These are phyloP conservation scores for Atalantia buxifolia DNA, from an alignment of 345 rosid genomes.

Conservation along the genomic window DNA sequence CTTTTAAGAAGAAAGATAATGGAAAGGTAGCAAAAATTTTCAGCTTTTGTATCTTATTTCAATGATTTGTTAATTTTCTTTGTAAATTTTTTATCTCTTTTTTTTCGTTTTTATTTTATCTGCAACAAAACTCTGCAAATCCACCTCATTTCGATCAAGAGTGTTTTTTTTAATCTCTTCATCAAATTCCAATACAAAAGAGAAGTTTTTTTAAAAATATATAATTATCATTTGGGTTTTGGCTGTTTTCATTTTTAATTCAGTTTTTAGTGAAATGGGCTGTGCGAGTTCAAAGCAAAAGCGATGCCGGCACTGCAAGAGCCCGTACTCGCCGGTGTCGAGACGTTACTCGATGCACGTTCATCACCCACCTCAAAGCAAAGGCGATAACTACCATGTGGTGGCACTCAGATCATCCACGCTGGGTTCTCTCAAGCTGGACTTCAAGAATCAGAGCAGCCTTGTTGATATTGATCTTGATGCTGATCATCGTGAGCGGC, in stretches of 20 bases:
- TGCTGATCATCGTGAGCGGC: not conserved
- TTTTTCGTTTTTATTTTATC: not conserved
- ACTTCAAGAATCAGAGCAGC: conserved; percentile 25
- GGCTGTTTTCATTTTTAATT: not conserved
- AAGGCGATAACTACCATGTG: conserved; percentile 62
- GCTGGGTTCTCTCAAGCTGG: conserved; percentile 66
- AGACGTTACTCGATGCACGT: conserved; percentile 73
- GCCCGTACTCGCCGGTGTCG: conserved; percentile 57
- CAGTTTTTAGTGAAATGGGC: conserved; percentile 48
- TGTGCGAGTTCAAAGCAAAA: conserved; percentile 79
- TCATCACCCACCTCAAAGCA: conserved; percentile 54
- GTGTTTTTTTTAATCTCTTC: conserved; percentile 2
- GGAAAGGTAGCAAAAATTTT: not conserved
- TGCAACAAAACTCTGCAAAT: conserved; percentile 10
- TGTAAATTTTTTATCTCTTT: not conserved
- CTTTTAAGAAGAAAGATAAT: not conserved
- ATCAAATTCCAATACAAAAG: conserved; percentile 8
- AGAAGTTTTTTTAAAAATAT: not conserved
- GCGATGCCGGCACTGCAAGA: conserved; percentile 69
- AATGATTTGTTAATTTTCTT: not conserved
- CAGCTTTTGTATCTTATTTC: not conserved
- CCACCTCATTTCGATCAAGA: conserved; percentile 24
- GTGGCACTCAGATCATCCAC: conserved; percentile 74
- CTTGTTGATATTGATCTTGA: not conserved
- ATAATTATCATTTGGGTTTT: not conserved